phyloP scores from a whole-genome alignment of 257 asterid species.

The Paulownia fortunei region DNA sequence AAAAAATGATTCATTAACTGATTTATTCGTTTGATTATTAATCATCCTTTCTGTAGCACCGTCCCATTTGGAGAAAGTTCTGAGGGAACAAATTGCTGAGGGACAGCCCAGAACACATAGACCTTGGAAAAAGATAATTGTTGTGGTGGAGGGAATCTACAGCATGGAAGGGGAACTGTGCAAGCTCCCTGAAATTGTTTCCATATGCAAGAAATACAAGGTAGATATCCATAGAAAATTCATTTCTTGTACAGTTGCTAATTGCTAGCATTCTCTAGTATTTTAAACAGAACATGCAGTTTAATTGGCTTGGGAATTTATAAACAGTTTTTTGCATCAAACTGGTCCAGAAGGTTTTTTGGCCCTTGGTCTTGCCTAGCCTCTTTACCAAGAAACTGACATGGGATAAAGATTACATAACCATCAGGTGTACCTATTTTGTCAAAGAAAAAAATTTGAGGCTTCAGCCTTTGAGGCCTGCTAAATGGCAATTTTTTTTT shows the following conservation, averaged over 20 bases:
- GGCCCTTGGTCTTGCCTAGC: background rate
- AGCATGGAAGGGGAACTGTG: constrained; percentile 93
- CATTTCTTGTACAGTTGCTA: constrained; percentile 14
- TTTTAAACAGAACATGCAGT: background rate
- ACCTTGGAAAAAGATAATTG: constrained; percentile 84
- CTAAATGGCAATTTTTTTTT: background rate
- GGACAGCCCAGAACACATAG: constrained; percentile 88
- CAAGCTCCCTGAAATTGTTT: constrained; percentile 78
- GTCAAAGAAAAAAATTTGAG: background rate
- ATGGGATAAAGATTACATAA: background rate
- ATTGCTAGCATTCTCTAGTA: background rate
- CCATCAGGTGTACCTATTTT: background rate
- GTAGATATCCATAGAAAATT: constrained; percentile 38
- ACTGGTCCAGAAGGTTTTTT: constrained; percentile 10
- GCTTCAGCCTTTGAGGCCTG: background rate
- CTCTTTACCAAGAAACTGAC: background rate
- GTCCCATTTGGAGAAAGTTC: constrained; percentile 72
- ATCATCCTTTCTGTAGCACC: constrained; percentile 55
- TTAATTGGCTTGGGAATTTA: background rate
- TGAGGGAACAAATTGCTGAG: constrained; percentile 74
- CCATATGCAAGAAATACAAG: constrained; percentile 86
- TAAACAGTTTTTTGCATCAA: background rate
- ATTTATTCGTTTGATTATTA: background rate
- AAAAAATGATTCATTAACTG: background rate
- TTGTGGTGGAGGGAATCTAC: constrained; percentile 88